Evolutionary conservation across 2,329 filamentous ascomycete genomes (phyloP), one percentile per base, ranked within the genome.

Genomic region (Pseudogymnoascus sp.): DNA sequence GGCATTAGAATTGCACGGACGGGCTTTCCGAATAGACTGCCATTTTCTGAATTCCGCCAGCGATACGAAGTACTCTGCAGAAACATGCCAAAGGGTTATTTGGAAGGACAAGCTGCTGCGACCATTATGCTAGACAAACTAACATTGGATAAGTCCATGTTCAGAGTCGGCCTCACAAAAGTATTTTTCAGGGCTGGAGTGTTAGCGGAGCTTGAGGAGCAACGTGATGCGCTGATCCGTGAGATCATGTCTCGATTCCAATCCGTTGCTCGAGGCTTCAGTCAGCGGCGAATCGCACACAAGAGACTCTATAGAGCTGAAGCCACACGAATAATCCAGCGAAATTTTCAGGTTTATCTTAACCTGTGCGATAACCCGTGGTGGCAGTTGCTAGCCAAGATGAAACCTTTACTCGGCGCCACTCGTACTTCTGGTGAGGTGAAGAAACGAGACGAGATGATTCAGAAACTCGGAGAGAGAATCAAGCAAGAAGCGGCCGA

Each of bases 131-230:
- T 99, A 4, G 90, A 96, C 70, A 93, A 91, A 75, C 84, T 99
- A 46, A 87, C 87, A 16, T 82, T 99, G 69, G 95, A 99, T 74
- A 88, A 82, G 67, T 83, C 91, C 10, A 84, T 96, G 67, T 99
- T 96, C 75, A 89, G 96, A 21, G 92, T 99, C 64, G 95, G 95
- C 70, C 81, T 97, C 64, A 97, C 92, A 23, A 99, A 99, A 76
- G 93, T 99, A 11, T 99, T 99, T 78, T 99, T 99, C 82, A 85
- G 96, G 66, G 92, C 95, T 46, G 95, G 95, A 64, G 93, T 99
- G 2, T 83, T 99, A 56, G 95, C 95, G 38, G 95, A 99, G 74
- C 81, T 99, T 12, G 95, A 99, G 83, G 96, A 97, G 75, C 90
- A 96, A 74, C 88, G 95, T 63, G 95, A 99, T 74, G 83, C 90